Evolutionary conservation across 441 rosid genomes (phyloP), one percentile per base, ranked within the genome.

Genomic region (Pelargonium cotyledonis): DNA sequence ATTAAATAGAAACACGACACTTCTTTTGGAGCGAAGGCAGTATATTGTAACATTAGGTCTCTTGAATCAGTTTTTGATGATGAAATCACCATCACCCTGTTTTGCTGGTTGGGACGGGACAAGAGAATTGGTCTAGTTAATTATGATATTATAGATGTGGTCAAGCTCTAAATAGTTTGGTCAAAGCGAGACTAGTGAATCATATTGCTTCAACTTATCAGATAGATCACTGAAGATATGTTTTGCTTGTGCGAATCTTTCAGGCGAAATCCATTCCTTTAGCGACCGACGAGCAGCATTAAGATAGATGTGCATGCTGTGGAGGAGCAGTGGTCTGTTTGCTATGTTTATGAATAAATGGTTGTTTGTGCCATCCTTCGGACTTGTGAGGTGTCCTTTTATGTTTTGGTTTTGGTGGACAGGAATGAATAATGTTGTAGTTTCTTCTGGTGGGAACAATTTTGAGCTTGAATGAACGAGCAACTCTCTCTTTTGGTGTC

Each of bases 361-460:
- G 11, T 10, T 10, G 51, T 46, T 46, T 46, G 3, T 46, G 51
- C 9, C 11, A 4, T 12, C 51, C 51, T 46, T 46, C 2, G 1
- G 2, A 26, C 31, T 26, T 26, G 31, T 46, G 14, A 46, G 5
- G 51, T 46, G 51, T 8, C 11, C 9, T 46, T 46, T 26, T 26
- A 26, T 1, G 31, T 26, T 26, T 26, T 2, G 31, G 31, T 26
- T 26, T 26, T 1, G 31, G 31, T 26, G 2, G 31, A 12, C 23
- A 38, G 98, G 98, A 46, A 46, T 46, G 51, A 10, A 46, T 10
- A 46, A 46, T 46, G 51, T 46, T 46, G 14, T 10, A 8, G 11
- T 46, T 46, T 46, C 51, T 46, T 46, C 51, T 46, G 9, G 51
- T 46, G 9, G 51, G 51, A 46, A 46, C 51, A 46, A 46, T 46